Base-by-base conservation (phyloP, 2,329 filamentous ascomycete species). In the Diaporthe eres region DNA sequence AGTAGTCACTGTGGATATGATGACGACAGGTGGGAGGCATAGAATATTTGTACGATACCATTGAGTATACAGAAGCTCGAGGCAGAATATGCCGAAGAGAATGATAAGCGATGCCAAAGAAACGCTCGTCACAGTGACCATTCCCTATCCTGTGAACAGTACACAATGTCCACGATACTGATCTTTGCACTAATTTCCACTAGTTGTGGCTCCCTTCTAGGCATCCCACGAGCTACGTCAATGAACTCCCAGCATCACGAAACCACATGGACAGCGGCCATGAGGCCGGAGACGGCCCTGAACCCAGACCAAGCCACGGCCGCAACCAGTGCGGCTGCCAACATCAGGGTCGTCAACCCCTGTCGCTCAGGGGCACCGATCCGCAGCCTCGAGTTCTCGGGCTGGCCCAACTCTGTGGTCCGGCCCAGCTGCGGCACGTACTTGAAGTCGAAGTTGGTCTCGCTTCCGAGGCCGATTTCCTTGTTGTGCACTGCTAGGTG, bases 381-480 rank as follows among this genome's bases (percentile, higher is more conserved):
- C 4, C 72, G 57, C 42, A 67, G 72, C 72, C 49, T 44, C 28
- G 37, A 31, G 63, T 49, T 51, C 53, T 44, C n/a, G 42, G 61
- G 53, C n/a, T 55, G 47, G 39, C 51, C 80, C 79, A 17, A 78
- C 70, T 31, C 78, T 79, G 84, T 85, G 61, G 82, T 81, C 77
- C 81, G 83, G 31, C 83, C 83, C 25, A 85, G 80, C 37, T 82
- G 81, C 0, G 93, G 93, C 13, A 93, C 85, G 80, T 93, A 94
- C 81, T 95, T 93, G 83, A 95, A 93, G 28, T 93, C 90, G 80
- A 95, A 95, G 12, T 85, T 86, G 1, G 89, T 90, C 79, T 92
- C 88, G 63, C 88, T 86, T 0, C 92, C 91, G 10, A 96, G 85
- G 74, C 87, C 90, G 72, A 82, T 76, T n/a, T 81, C 80, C 72